A percentile compares a stretch with the other conserved stretches of the same genome.
phyloP scores from a whole-genome alignment of 2,329 filamentous ascomycete genomes.

The Phaeosphaeria sp. region DNA sequence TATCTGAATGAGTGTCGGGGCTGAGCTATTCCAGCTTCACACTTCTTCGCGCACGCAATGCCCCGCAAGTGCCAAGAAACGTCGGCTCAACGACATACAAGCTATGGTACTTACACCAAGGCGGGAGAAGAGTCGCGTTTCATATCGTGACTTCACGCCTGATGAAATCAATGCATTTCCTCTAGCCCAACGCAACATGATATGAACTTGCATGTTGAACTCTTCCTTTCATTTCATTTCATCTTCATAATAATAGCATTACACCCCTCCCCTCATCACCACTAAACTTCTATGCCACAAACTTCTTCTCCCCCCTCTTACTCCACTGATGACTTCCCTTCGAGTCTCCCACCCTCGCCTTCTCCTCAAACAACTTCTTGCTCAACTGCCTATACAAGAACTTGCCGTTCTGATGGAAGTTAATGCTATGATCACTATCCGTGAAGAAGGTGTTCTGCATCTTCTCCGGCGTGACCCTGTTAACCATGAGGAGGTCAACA shows the following conservation, averaged over 20 bases:
- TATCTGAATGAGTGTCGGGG: no score
- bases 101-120: no score
- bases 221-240: not conserved
- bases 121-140: no score
- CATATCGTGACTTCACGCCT: no score
- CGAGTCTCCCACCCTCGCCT: conserved; percentile 54
- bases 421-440: conserved; percentile 69
- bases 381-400: conserved; percentile 71
- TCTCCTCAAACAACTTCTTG: conserved; percentile 67
- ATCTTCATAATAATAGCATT: not conserved
- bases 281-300: conserved; percentile 8
- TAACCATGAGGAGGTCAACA: conserved; percentile 66
- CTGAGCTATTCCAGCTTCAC: no score
- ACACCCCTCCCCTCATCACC: no score
- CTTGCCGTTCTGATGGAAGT: conserved; percentile 61
- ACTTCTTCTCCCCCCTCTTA: conserved; percentile 38
- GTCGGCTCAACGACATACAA: no score
- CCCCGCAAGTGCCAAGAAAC: no score
- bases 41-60: no score
- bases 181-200: no score
- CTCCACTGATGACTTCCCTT: conserved; percentile 57
- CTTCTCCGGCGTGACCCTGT: conserved; percentile 65
- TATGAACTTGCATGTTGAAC: no score
- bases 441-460: conserved; percentile 71
- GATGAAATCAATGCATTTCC: no score